Evolutionary conservation across 2,329 filamentous ascomycete species (phyloP).

Genomic region (Colletotrichum viniferum): DNA sequence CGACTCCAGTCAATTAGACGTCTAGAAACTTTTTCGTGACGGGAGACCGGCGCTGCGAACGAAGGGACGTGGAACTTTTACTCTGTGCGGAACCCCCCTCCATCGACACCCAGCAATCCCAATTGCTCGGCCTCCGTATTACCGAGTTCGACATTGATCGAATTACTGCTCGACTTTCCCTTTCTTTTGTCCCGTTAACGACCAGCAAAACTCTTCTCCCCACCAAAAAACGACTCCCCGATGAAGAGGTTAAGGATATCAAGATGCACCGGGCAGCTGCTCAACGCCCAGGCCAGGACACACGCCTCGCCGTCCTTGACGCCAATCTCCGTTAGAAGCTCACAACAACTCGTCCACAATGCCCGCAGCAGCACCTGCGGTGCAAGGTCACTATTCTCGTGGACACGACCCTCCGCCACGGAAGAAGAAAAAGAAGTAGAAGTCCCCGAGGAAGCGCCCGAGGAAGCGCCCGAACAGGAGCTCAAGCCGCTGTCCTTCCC

Average conservation of each 20-base stretch:
- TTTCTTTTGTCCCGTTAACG: not conserved
- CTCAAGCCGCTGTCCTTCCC: constrained; percentile 52
- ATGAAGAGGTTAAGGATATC: constrained; percentile 49
- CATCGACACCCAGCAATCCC: constrained; percentile 32
- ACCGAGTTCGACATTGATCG: constrained; percentile 12
- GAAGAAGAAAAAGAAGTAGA: not conserved
- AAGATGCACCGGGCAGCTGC: constrained; percentile 45
- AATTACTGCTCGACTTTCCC: not conserved
- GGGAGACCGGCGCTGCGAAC: constrained; percentile 15
- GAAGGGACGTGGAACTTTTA: constrained; percentile 15
- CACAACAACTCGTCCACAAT: constrained; percentile 3
- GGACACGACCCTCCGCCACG: not conserved
- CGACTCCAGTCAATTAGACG: constrained; percentile 30
- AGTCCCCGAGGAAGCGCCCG: constrained; percentile 31
- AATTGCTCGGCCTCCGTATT: constrained; percentile 31
- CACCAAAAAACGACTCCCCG: not conserved
- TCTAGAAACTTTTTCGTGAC: constrained; percentile 40
- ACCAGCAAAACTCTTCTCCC: not conserved
- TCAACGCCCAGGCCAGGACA: constrained; percentile 34
- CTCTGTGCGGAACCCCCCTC: not conserved
- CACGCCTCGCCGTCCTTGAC: constrained; percentile 15
- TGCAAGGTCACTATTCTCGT: constrained; percentile 7
- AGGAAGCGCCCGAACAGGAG: constrained; percentile 34
- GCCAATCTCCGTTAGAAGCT: constrained; percentile 19
- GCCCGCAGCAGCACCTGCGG: not conserved